Evolutionary conservation across 2,329 filamentous ascomycete genomes (phyloP).

Genomic region (Colletotrichum paranaense): DNA sequence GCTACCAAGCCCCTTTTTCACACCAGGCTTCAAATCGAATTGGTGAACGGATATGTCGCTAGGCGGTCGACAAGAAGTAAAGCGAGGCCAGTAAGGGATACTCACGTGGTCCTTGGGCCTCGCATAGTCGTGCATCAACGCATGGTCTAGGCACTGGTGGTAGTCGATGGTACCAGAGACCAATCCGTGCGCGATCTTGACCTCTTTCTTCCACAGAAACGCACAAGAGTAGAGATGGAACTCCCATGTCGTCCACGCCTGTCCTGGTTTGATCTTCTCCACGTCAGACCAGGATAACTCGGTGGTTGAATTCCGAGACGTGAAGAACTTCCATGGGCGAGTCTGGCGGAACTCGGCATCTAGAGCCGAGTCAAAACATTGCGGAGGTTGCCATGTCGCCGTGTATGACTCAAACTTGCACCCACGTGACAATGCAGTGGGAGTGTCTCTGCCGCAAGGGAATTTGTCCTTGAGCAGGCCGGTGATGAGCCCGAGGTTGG

Average conservation of each 20-base stretch:
- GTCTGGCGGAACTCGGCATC: not conserved
- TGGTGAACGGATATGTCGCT: not conserved
- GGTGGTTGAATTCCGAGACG: not conserved
- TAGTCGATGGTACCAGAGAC: slow-evolving; percentile 17
- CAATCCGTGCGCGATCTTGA: slow-evolving; percentile 7
- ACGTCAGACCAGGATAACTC: not conserved
- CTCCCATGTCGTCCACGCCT: slow-evolving; percentile 8
- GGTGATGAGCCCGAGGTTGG: not conserved
- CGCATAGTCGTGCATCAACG: slow-evolving; percentile 6
- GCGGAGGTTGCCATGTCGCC: slow-evolving; percentile 8
- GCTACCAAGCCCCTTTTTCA: not conserved
- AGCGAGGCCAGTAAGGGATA: not conserved
- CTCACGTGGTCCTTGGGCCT: slow-evolving; percentile 2
- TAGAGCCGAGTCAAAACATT: not conserved
- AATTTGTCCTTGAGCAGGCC: not conserved
- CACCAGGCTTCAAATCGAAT: not conserved
- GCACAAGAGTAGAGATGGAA: slow-evolving; percentile 12
- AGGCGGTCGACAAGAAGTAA: not conserved
- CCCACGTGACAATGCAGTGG: not conserved
- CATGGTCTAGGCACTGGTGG: slow-evolving; percentile 13
- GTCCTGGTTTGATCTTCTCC: not conserved
- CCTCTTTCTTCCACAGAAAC: slow-evolving; percentile 12
- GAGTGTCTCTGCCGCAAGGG: not conserved
- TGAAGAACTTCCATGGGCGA: not conserved
- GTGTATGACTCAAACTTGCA: slow-evolving; percentile 15